Percentiles rank a stretch among this genome's conserved stretches.
Evolutionary conservation across 192 early-diverging fungal genomes (phyloP).

Genomic region (Backusella tarrabulga): DNA sequence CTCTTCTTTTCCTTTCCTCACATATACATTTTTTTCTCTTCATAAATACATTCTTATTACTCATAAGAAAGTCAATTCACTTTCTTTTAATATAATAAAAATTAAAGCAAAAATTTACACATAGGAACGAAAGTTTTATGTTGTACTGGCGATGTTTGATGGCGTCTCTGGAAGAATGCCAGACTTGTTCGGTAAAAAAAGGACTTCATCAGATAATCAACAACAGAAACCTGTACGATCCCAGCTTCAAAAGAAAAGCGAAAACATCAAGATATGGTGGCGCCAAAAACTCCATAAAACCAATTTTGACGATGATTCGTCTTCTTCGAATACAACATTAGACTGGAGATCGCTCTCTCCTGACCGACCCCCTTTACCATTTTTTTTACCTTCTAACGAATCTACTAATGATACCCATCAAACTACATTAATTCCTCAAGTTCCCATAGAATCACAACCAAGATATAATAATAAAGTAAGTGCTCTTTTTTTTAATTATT

Average conservation of each 20-base stretch:
- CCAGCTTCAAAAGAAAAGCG: background rate
- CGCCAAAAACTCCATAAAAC: slow-evolving; percentile 1
- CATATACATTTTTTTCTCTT: background rate
- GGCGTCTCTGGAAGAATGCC: slow-evolving; percentile 13
- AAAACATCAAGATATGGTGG: slow-evolving; percentile 9
- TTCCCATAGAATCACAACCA: background rate
- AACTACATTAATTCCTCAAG: background rate
- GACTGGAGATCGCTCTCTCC: slow-evolving; percentile 36
- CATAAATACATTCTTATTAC: background rate
- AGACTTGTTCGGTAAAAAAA: background rate
- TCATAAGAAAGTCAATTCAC: background rate
- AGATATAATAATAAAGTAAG: slow-evolving; percentile 4
- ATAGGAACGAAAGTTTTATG: background rate
- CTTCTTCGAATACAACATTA: slow-evolving; percentile 9
- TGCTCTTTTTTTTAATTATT: background rate
- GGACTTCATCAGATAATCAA: background rate
- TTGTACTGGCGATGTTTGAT: slow-evolving; percentile 4
- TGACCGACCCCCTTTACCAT: slow-evolving; percentile 27
- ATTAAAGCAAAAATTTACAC: background rate
- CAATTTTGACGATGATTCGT: background rate
- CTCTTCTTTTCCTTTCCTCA: background rate
- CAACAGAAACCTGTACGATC: background rate
- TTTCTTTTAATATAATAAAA: background rate
- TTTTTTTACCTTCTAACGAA: background rate
- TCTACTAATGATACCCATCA: slow-evolving; percentile 3